These are phyloP conservation scores for Scedosporium aurantiacum DNA, from an alignment of 2,329 filamentous ascomycete genomes.

Conservation along the genomic window DNA sequence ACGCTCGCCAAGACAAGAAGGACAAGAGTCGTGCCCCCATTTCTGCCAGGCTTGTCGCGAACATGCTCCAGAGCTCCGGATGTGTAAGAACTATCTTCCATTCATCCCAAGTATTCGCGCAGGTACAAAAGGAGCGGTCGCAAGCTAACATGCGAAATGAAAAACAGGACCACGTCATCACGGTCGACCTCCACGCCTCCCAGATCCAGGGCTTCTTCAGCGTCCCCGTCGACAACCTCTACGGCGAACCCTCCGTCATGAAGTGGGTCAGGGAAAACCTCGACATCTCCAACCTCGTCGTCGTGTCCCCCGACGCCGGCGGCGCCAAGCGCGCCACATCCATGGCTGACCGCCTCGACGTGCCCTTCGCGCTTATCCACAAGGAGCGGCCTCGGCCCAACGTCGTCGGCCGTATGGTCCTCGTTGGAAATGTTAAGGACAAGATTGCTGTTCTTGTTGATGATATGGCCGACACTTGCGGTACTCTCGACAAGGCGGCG, in stretches of 20 bases:
- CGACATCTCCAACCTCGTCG: conserved; percentile 71
- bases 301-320: conserved; percentile 89
- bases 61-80: conserved; percentile 92
- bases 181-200: conserved; percentile 88
- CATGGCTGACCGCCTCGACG: conserved; percentile 83
- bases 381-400: conserved; percentile 83
- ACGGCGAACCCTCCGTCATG: conserved; percentile 85
- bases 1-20: conserved; percentile 96
- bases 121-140: too few relatives aligned
- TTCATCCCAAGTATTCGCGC: background rate
- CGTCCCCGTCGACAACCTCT: conserved; percentile 63
- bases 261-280: conserved; percentile 87
- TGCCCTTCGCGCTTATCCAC: conserved; percentile 89
- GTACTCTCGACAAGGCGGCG: conserved; percentile 65
- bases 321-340: conserved; percentile 89
- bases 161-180: conserved; percentile 52
- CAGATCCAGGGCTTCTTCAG: conserved; percentile 98
- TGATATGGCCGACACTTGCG: conserved; percentile 96
- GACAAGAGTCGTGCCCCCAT: conserved; percentile 90
- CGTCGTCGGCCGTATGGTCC: conserved; percentile 79
- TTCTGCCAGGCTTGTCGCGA: conserved; percentile 88
- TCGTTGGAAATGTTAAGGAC: conserved; percentile 87
- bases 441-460: conserved; percentile 94
- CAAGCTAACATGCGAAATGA: conserved; percentile 12
- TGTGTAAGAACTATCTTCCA: background rate